Percentiles rank a stretch among this genome's conserved stretches.
phyloP scores from a whole-genome alignment of 805 yeast species.

The Saccharomycopsis amapae region DNA sequence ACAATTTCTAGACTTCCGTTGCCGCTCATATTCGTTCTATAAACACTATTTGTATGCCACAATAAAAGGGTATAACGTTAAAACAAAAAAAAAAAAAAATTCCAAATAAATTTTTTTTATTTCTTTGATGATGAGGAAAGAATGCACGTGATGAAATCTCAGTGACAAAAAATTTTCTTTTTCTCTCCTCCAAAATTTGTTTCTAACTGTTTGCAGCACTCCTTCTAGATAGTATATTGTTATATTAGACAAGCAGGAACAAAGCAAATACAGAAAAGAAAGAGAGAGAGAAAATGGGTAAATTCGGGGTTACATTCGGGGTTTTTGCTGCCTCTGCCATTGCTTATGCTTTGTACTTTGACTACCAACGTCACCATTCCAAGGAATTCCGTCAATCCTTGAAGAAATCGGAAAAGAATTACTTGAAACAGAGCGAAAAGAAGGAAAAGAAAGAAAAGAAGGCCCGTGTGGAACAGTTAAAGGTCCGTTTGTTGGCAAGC shows the following conservation, averaged over 20 bases:
- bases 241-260: not conserved
- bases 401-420: slow-evolving; percentile 54
- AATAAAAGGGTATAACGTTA: no score
- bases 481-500: slow-evolving; percentile 55
- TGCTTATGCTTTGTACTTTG: slow-evolving; percentile 85
- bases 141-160: no score
- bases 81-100: no score
- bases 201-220: no score
- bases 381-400: slow-evolving; percentile 74
- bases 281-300: slow-evolving; percentile 10
- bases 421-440: slow-evolving; percentile 49
- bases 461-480: slow-evolving; percentile 52
- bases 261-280: not conserved
- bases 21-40: no score
- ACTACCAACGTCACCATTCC: slow-evolving; percentile 80
- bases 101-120: no score
- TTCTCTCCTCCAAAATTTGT: not conserved
- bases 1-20: slow-evolving; percentile 3
- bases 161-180: not conserved
- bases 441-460: slow-evolving; percentile 52
- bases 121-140: no score
- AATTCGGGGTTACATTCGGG: slow-evolving; percentile 27
- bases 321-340: slow-evolving; percentile 47
- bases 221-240: no score
- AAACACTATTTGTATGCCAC: no score